Conservation (phyloP, 768 basidiomycete genomes). For the Pleurotus salmoneostramineus region DNA sequence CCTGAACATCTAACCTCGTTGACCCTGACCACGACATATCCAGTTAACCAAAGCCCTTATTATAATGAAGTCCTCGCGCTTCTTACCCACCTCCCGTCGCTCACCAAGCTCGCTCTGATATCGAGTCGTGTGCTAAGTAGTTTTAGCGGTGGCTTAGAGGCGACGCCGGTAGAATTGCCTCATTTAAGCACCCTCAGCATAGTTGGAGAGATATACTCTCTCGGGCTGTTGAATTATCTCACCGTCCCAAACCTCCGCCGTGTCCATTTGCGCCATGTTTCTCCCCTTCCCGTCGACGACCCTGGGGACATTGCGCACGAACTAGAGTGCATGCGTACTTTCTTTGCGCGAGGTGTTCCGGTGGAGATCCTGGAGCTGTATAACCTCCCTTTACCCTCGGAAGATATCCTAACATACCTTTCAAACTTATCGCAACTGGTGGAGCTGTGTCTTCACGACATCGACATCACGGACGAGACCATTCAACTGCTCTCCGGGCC, state of each 20-base stretch:
- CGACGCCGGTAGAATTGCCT: not conserved
- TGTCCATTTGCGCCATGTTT: not conserved
- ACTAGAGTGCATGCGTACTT: conserved; percentile 3
- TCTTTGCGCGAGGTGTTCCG: conserved; percentile 22
- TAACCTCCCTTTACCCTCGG: conserved; percentile 20
- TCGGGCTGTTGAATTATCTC: not conserved
- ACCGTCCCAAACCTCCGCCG: not conserved
- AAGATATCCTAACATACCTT: conserved; percentile 18
- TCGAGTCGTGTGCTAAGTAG: not conserved
- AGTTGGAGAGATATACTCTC: not conserved
- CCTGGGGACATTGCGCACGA: not conserved
- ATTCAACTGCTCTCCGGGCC: conserved; percentile 34
- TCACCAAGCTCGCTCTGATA: not conserved
- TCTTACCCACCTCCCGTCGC: not conserved
- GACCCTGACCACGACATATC: conserved; percentile 24
- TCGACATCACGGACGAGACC: conserved; percentile 48
- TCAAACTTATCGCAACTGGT: conserved; percentile 33
- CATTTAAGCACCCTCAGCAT: not conserved
- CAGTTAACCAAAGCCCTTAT: not conserved
- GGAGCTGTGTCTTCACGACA: conserved; percentile 53
- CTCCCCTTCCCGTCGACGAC: not conserved
- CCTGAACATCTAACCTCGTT: conserved; percentile 30
- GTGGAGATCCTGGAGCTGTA: conserved; percentile 23
- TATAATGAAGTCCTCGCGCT: not conserved
- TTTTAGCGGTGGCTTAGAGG: not conserved